Base-by-base conservation (phyloP, 192 early-diverging fungal genomes). In the Haplosporangium gracile region DNA sequence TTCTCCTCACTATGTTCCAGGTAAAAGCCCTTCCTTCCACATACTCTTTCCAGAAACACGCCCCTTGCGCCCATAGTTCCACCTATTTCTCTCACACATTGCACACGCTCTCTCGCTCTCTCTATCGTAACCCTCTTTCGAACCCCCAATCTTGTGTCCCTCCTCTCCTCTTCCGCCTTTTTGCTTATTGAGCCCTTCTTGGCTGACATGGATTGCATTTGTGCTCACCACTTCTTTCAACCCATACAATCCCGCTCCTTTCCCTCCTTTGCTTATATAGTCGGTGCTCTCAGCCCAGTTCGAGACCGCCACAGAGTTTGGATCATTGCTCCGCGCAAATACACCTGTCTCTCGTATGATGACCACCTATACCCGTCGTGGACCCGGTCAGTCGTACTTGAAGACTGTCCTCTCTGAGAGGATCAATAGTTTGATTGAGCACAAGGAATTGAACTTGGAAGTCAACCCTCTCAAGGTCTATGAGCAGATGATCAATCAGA, bases 311-410 rank as follows among this genome's bases (percentile, higher is more conserved):
- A 93, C 92, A n/a, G 96, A 98, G 80, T 98, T 97, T 74, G 94
- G 93, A 49, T 96, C 94, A 22, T 87, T 99, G 29, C 89, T 99
- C 79, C 95, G 98, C 39, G 96, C 97, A 77, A 99, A 99, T 90
- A 98, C 97, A 22, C 96, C 98, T 1, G 96, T 98, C 16, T 98
- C 97, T n/a, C 94, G 98, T 34, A 98, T 98, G 97, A 97, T 99
- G 95, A 98, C 97, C 47, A 97, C 97, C 2, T 99, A 99, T 87
- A 98, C 97, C 0, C 93, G 97, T 70, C 95, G 98, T 51, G 96
- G 97, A 15, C 96, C 96, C 9, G 97, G 97, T 38, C 97, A 98
- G 90, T 94, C 95, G 38, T 99, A 99, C 76, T 89, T 98, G 69
- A 97, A 97, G 83, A 93, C 94, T 29, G 95, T 97, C 32, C 88